phyloP scores from a whole-genome alignment of 495 filamentous ascomycete species.

The Tuber borchii region DNA sequence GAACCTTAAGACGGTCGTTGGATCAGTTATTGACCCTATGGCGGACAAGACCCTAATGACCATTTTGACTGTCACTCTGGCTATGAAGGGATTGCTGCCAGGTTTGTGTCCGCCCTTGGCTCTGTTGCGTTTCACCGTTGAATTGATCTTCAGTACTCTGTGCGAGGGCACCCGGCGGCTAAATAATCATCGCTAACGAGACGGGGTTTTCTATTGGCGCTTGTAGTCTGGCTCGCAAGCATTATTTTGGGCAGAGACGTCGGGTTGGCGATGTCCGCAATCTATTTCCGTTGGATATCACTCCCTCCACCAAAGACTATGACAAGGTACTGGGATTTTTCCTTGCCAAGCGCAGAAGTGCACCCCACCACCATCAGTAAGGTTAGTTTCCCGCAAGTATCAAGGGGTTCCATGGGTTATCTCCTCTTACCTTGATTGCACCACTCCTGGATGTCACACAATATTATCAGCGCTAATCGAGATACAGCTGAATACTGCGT shows the following conservation, averaged over 20 bases:
- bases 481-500: conserved; percentile 56
- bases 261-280: conserved; percentile 75
- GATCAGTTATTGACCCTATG: conserved; percentile 94
- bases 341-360: conserved; percentile 84
- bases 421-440: not conserved
- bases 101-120: conserved; percentile 47
- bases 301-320: conserved; percentile 90
- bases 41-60: conserved; percentile 96
- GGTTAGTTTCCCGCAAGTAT: conserved; percentile 41
- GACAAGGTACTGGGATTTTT: conserved; percentile 94
- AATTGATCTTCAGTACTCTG: not conserved
- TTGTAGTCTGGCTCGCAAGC: conserved; percentile 69
- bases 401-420: not conserved
- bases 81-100: conserved; percentile 71
- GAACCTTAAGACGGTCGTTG: conserved; percentile 86
- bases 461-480: conserved; percentile 7
- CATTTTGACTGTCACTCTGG: conserved; percentile 72
- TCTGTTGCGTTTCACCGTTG: conserved; percentile 10
- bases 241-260: conserved; percentile 88
- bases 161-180: not conserved
- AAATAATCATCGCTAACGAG: conserved; percentile 10
- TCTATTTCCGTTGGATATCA: conserved; percentile 93
- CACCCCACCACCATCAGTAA: conserved; percentile 87
- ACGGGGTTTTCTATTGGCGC: not conserved
- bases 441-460: not conserved